These are phyloP conservation scores for Cercophora newfieldiana DNA, from an alignment of 495 filamentous ascomycete species.

Conservation along the genomic window DNA sequence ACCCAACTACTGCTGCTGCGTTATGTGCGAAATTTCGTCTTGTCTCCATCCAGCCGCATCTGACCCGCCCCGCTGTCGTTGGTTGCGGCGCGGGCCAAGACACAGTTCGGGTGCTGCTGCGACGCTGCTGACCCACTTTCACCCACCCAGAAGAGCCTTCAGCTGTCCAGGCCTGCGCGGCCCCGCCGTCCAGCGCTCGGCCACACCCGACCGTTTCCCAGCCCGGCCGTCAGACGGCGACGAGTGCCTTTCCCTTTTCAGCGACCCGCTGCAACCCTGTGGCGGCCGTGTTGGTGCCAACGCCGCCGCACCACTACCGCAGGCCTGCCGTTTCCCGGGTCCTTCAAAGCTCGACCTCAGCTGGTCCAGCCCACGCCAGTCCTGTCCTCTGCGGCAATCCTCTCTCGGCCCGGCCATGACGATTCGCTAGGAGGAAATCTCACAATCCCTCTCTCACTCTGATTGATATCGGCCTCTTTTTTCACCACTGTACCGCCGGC, in stretches of 20 bases:
- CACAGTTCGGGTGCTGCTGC: too few species aligned
- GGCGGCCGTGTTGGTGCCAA: background rate
- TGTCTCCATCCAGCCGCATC: background rate
- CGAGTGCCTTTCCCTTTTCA: slow-evolving; percentile 13
- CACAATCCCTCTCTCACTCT: background rate
- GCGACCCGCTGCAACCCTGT: background rate
- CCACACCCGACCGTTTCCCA: slow-evolving; percentile 4
- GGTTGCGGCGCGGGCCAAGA: background rate
- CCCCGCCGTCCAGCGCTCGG: too few species aligned
- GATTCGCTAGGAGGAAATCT: background rate
- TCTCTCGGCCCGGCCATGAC: background rate
- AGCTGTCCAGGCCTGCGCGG: too few species aligned
- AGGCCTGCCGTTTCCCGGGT: background rate
- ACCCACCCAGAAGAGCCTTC: too few species aligned
- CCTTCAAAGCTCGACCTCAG: background rate
- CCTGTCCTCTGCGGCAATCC: background rate
- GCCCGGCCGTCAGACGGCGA: slow-evolving; percentile 1
- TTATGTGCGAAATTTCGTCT: background rate
- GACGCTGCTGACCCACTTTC: too few species aligned
- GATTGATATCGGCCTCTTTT: background rate
- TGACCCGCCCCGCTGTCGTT: background rate
- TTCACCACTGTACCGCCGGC: background rate
- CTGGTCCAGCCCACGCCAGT: background rate
- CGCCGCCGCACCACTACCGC: background rate
- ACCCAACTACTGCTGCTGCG: background rate